Evolutionary conservation across 805 yeast genomes (phyloP), one percentile per base, ranked within the genome.

Genomic region (Candida railenensis): DNA sequence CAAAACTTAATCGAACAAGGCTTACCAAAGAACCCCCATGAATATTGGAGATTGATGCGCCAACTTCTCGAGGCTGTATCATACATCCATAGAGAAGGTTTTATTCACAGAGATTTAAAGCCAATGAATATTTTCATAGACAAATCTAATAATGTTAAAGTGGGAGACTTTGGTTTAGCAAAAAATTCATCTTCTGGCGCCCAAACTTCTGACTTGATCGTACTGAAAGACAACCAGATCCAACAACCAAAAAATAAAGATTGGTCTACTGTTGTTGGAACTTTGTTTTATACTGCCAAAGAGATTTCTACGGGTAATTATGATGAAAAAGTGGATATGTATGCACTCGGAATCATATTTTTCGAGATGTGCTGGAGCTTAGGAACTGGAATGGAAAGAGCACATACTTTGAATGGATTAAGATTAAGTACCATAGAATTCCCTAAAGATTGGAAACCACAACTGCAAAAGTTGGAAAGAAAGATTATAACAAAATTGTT

Each of bases 151-250:
- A 90, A 92, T 58, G 83, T 94, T 48, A 94, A 94, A 62, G 85
- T 94, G 37, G 99, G 99, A 58, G 99, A 94, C 62, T 94, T 94
- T 66, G 99, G 99, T 0, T 76, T 94, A 48, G 99, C 99, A 0
- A 90, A 91, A 53, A 91, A 85, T 59, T 90, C 88, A 1, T 12
- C 37, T 11, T 58, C 69, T 2, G 30, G 30, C 11, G 14, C 36
- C 15, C n/a, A 33, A 7, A 19, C 39, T 12, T 16, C 16, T 9
- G 39, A 19, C 14, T 14, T 33, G 36, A 67, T 65, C 8, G 55
- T 71, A 18, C 66, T 62, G 64, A 61, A 55, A 22, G 67, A 69
- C 47, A 72, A 71, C 46, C 76, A 72, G 48, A 71, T 70, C n/a
- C 51, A 67, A 1, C 50, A 69, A 1, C 18, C 53, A 3, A 53